Base-by-base conservation (phyloP, 768 basidiomycete species). In the Filobasidium wieringae region DNA sequence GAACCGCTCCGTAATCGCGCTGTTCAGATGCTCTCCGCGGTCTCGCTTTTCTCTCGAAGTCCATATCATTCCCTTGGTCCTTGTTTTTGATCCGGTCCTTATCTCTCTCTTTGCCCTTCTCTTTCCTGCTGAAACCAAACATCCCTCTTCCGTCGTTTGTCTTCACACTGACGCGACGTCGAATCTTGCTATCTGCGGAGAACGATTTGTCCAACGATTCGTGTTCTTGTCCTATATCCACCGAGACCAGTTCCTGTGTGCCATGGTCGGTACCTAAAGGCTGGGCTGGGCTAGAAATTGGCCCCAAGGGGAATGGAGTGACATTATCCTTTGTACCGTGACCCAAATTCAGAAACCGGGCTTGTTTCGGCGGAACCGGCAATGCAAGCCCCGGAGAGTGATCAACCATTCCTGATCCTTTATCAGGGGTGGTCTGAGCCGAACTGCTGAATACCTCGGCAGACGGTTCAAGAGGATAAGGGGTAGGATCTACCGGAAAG, bases 21-120 rank as follows among this genome's bases (percentile, higher is more conserved):
- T 36, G 14, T 17, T 36, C 52, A n/a, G 52, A 53, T 2, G 7
- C 17, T n/a, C 15, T 39, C 40, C 51, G 3, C 11, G 51, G 32
- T 24, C 36, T 9, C 4, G 9, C 33, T 31, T 34, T 51, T 17
- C 50, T 15, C 24, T 51, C 37, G 2, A 4, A 2, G 11, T 45
- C 54, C 37, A n/a, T n/a, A n/a, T n/a, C n/a, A n/a, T 41, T 45
- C 32, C 17, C 40, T 30, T 26, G 22, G 12, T 55, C 54, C 40
- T 45, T 55, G 12, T n/a, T n/a, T n/a, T n/a, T n/a, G n/a, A n/a
- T n/a, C n/a, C n/a, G n/a, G n/a, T 55, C 54, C 40, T 26, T 55
- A 4, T 56, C 59, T 40, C 43, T 56, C 11, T 55, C 59, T 32
- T 55, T 60, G n/a, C 51, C 32, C 19, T 54, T 57, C 9, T 57